Conservation (phyloP, 2,329 filamentous ascomycete genomes). For the Exserohilum turcica region DNA sequence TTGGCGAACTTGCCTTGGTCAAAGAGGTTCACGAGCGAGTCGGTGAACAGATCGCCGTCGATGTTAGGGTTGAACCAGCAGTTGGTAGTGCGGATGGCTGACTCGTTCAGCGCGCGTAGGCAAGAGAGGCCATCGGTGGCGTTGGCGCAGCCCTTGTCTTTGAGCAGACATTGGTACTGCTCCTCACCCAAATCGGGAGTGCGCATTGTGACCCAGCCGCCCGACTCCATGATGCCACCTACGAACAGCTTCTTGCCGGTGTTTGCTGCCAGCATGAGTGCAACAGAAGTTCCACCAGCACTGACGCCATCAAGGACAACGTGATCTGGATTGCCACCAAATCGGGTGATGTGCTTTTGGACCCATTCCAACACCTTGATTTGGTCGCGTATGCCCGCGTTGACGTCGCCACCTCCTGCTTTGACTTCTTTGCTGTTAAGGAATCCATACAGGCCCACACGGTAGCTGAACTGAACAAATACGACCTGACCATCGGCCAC, state of each 20-base stretch:
- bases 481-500: constrained; percentile 66
- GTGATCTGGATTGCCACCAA: constrained; percentile 71
- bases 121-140: constrained; percentile 53
- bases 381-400: constrained; percentile 74
- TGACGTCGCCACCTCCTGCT: constrained; percentile 57
- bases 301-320: constrained; percentile 72
- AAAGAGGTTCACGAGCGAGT: constrained; percentile 58
- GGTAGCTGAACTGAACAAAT: constrained; percentile 76
- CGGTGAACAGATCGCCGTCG: constrained; percentile 57
- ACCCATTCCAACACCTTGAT: constrained; percentile 73
- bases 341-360: constrained; percentile 66
- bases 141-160: constrained; percentile 54
- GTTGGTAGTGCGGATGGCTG: constrained; percentile 49
- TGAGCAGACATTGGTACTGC: constrained; percentile 57
- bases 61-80: constrained; percentile 57
- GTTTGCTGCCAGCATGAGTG: constrained; percentile 46
- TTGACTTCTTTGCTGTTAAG: constrained; percentile 63
- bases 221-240: constrained; percentile 60
- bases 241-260: constrained; percentile 54
- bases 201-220: constrained; percentile 58
- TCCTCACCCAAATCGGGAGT: constrained; percentile 57
- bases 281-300: constrained; percentile 61
- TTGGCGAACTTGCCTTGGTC: constrained; percentile 56
- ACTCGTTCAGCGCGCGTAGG: constrained; percentile 53
- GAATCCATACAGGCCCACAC: constrained; percentile 76